phyloP scores from a whole-genome alignment of 2,329 filamentous ascomycete species.

The Epichloe glyceriae region DNA sequence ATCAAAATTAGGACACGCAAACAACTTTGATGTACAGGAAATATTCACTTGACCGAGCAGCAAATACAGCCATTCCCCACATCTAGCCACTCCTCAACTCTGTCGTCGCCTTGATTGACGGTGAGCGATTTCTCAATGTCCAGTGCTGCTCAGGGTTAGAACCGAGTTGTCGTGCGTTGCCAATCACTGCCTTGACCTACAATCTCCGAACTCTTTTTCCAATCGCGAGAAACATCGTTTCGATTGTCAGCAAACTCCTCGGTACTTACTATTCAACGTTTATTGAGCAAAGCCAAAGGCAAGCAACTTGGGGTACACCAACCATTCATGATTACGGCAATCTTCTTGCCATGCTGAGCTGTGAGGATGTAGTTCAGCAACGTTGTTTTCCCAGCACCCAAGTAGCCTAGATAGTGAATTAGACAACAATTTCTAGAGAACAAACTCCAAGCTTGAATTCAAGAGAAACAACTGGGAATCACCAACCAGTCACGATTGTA shows the following conservation, averaged over 20 bases:
- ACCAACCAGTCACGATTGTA: conserved; percentile 65
- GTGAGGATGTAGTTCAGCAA: conserved; percentile 92
- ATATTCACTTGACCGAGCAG: conserved; percentile 76
- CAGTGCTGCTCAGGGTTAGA: conserved; percentile 42
- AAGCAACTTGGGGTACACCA: not conserved
- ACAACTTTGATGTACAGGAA: not conserved
- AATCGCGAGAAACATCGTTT: not conserved
- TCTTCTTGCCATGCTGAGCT: conserved; percentile 91
- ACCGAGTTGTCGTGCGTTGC: conserved; percentile 9
- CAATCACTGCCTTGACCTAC: conserved; percentile 31
- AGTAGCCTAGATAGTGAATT: conserved; percentile 51
- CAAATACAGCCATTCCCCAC: conserved; percentile 96
- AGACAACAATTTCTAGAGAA: not conserved
- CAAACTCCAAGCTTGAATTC: not conserved
- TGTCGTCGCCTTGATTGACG: conserved; percentile 68
- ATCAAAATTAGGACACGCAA: not conserved
- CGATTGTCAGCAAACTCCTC: not conserved
- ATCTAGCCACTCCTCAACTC: conserved; percentile 89
- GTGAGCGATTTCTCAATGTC: conserved; percentile 96
- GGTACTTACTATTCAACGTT: not conserved
- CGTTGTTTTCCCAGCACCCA: conserved; percentile 92
- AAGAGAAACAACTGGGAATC: not conserved
- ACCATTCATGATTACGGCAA: conserved; percentile 94
- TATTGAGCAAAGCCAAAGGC: not conserved
- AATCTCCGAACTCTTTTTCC: conserved; percentile 61